Evolutionary conservation across 129 eudicot genomes (phyloP), one percentile per base, ranked within the genome.

Genomic region (Flaveria bidentis): DNA sequence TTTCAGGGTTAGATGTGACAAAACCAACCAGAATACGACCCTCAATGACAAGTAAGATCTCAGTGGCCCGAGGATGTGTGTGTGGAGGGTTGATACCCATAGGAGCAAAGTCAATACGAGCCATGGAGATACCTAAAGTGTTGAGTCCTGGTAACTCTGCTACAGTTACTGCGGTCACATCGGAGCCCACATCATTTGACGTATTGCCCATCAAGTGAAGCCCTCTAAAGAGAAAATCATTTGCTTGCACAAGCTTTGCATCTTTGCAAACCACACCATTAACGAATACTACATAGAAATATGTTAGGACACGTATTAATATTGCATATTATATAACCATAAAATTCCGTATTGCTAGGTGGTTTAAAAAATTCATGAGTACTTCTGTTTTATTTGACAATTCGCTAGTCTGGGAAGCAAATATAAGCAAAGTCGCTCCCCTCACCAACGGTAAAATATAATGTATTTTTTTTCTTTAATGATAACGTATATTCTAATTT

Each of bases 111-210:
- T 20, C 22, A 20, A 20, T 20, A 20, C 22, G 22, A 7, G 57
- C 88, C 80, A 84, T 66, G 39, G 85, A 76, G 20, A 84, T 76
- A 4, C 88, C 85, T 0, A 84, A 62, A 30, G 87, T 84, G 77
- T 84, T 84, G 53, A 84, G 85, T 15, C 88, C 88, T 0, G 82
- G 77, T 16, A 84, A 13, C 22, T 81, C 53, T n/a, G 12, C n/a
- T 18, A 72, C 85, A n/a, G 51, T 67, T 14, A 84, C 81, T 1
- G 82, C 62, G 11, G 85, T 80, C 13, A 80, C 85, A 49, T 23
- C 52, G 14, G 82, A 80, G 23, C 84, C 84, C 25, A 80, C 75
- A 0, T 51, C 84, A 20, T 80, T 80, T 0, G 87, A 71, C 18
- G 82, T 80, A 60, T 80, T 72, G 11, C 82, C 86, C 16, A 67